Conservation (phyloP, 441 rosid genomes). For the Populus tomentosa region DNA sequence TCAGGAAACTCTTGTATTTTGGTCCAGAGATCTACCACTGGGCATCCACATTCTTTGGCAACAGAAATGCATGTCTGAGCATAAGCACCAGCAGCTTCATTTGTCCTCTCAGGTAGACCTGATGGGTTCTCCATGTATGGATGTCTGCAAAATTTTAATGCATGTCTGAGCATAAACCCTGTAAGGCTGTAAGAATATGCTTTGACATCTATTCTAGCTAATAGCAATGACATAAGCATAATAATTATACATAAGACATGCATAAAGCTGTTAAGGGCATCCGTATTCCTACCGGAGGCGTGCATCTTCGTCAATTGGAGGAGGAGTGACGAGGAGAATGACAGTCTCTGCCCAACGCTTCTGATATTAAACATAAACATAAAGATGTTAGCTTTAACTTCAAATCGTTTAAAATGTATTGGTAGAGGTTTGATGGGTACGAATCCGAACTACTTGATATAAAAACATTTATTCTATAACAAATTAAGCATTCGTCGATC, state of each 20-base stretch:
- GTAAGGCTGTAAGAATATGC: no score
- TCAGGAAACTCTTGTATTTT: slow-evolving; percentile 58
- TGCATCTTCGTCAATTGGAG: slow-evolving; percentile 79
- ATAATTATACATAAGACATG: not conserved
- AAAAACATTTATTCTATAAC: not conserved
- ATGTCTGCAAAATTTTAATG: slow-evolving; percentile 32
- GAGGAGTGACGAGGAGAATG: slow-evolving; percentile 67
- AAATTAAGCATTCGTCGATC: not conserved
- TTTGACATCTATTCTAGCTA: no score
- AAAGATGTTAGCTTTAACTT: not conserved
- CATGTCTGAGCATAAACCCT: no score
- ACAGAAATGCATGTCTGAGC: slow-evolving; percentile 56
- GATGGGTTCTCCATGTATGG: slow-evolving; percentile 58
- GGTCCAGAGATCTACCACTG: slow-evolving; percentile 65
- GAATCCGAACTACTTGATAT: not conserved
- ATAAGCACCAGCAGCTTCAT: slow-evolving; percentile 66
- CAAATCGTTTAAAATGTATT: not conserved
- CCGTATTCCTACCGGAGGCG: slow-evolving; percentile 50
- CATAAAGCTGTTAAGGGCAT: not conserved
- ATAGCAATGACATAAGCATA: no score
- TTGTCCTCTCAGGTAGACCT: slow-evolving; percentile 75
- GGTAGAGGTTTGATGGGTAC: not conserved
- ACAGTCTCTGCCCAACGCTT: slow-evolving; percentile 55
- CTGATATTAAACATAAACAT: slow-evolving; percentile 26
- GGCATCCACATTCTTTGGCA: slow-evolving; percentile 48